Conservation (phyloP, 2,329 filamentous ascomycete genomes). For the Penicillium frequentans region DNA sequence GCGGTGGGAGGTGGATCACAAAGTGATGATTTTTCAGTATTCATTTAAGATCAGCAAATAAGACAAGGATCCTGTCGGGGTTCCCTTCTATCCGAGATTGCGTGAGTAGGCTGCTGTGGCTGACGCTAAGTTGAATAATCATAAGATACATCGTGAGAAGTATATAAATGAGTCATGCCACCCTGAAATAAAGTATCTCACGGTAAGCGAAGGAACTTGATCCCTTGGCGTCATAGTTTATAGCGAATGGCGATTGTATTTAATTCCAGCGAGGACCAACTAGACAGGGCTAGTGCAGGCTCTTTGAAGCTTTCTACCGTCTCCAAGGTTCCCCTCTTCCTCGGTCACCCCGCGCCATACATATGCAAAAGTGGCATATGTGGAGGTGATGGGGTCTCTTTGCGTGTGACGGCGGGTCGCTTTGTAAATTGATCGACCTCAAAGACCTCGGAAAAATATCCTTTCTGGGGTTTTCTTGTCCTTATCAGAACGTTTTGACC, state of each 20-base stretch:
- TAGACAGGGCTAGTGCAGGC: not conserved
- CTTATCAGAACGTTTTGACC: not conserved
- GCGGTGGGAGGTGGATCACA: not conserved
- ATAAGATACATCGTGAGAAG: not conserved
- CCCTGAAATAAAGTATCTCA: not conserved
- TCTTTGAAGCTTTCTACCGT: not conserved
- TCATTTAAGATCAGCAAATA: not conserved
- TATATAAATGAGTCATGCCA: not conserved
- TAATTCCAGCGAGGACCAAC: not conserved
- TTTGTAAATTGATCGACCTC: not conserved
- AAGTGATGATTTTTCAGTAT: not conserved
- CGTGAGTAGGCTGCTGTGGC: not conserved
- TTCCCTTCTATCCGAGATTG: too few species aligned
- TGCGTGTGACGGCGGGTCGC: too few species aligned
- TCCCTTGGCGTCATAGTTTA: not conserved
- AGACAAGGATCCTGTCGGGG: not conserved
- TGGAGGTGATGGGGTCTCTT: not conserved
- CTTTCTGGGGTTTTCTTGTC: not conserved
- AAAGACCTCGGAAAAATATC: not conserved
- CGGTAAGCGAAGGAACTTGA: not conserved
- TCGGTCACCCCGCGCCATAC: too few species aligned
- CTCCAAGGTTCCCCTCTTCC: not conserved
- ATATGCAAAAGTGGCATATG: not conserved
- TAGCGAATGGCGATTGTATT: not conserved
- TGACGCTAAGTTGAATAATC: too few species aligned